Evolutionary conservation across 2,329 filamentous ascomycete genomes (phyloP), one percentile per base, ranked within the genome.

Genomic region (Lachnellula suecica): DNA sequence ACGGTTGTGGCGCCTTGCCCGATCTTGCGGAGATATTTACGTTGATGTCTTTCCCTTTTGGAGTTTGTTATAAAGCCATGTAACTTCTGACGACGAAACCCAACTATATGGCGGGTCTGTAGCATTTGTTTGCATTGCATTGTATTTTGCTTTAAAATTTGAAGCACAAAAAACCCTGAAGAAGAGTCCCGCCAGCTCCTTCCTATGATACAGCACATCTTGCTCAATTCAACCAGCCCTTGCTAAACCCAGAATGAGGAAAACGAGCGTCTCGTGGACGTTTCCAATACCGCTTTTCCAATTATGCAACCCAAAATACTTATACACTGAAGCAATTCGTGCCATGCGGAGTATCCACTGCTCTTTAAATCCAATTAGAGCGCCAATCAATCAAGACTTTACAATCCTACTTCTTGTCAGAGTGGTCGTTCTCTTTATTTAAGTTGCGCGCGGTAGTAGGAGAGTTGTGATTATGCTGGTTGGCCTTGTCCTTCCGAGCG

Each of bases 401-500:
- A 59, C 46, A 54, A 44, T 29, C 59, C 50, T 57, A 54, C 53
- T 64, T 64, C 57, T 61, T 63, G 19, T 65, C 62, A 22, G 53
- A 49, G 37, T 59, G 50, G 11, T 64, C 59, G 27, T 48, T 47
- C 9, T 63, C 59, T 53, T 61, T 63, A 37, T 57, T 58, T 29
- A 58, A 58, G 24, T 59, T 66, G 20, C 65, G 62, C 10, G 45
- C 49, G 22, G 45, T 53, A 34, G 38, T 51, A 2, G 59, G 51
- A 20, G 61, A 59, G 43, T 63, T 69, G 55, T 68, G 59, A 49
- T 68, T 66, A 56, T 75, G 72, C 60, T 82, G 78, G 52, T 72
- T 71, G 17, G 76, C 80, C 73, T 96, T 96, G 66, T 96, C 91
- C 62, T 93, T 90, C 57, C 92, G 88, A 51, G 90, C 89, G 71